Base-by-base conservation (phyloP, 768 basidiomycete species). In the Mycena venus region DNA sequence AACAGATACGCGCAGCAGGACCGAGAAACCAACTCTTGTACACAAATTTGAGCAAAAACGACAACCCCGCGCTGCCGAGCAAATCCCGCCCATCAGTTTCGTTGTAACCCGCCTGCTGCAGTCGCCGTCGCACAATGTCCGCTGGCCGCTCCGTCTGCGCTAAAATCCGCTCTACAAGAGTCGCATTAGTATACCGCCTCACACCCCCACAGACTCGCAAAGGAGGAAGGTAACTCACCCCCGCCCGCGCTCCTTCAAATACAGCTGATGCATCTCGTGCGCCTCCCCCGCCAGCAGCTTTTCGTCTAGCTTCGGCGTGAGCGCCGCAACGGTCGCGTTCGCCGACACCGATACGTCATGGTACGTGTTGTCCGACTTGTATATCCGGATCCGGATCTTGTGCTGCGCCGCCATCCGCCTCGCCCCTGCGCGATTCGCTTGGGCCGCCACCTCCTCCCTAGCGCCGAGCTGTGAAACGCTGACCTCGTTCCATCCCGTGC, bases 61-160 rank as follows among this genome's bases (percentile, higher is more conserved):
- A 90, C 73, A 98, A 85, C 65, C 95, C 61, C 12, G 95, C 94
- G 5, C 90, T 90, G 0, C 92, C 93, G 9, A 98, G 86, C 51
- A 93, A 87, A 72, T 96, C 93, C 10, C 94, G 83, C 47, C 93
- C 92, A 80, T 99, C 98, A 21, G 90, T 88, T 25, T 91, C 89
- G 61, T 93, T 92, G 78, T 96, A 99, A 0, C 98, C 97, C 4
- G 96, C 96, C 80, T 98, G 96, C 76, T 94, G 91, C 74, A 99
- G 85, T 42, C 96, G 89, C 47, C 95, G 89, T 70, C 93, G 90
- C 25, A 98, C 94, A 72, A 98, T 96, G 40, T 91, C 90, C 2
- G 96, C 93, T 0, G 98, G 98, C 56, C 90, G 86, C 83, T 99
- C 98, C 1, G 92, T 91, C 23, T 91, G 90, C 10, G 91, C 91